Percentiles rank a stretch among this genome's conserved stretches.
These are phyloP conservation scores for Aphanomyces astaci DNA, from an alignment of 352 stramenopile species.

Conservation along the genomic window DNA sequence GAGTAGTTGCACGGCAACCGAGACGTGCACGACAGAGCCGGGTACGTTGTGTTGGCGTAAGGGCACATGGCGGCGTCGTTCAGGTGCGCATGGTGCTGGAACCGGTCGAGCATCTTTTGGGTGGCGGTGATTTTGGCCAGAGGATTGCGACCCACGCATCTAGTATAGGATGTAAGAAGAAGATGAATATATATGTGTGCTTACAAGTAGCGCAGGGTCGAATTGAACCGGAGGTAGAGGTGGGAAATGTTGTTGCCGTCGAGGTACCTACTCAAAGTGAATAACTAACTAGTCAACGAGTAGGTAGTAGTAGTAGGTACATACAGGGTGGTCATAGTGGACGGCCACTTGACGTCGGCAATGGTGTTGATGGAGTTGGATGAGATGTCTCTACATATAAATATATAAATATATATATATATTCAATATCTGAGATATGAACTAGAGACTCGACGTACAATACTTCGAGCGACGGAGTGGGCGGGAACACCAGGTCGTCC, in stretches of 20 bases:
- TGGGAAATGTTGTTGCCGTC: background rate
- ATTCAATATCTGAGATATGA: too few relatives aligned
- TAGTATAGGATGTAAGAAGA: background rate
- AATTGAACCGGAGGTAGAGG: background rate
- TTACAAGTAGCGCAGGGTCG: background rate
- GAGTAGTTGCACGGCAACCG: background rate
- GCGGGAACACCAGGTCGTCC: background rate
- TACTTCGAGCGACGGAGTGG: background rate
- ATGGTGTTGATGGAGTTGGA: background rate
- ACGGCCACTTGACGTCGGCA: background rate
- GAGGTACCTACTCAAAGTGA: background rate
- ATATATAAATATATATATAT: too few relatives aligned
- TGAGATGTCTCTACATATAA: constrained; percentile 10
- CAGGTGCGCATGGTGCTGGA: background rate
- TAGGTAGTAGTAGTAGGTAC: background rate
- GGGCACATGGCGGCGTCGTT: background rate
- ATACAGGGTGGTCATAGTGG: background rate
- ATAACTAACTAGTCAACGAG: background rate
- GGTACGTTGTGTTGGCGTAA: background rate
- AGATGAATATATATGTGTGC: background rate
- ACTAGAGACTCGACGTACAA: too few relatives aligned
- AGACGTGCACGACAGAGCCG: background rate
- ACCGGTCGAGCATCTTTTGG: background rate
- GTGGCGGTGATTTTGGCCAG: background rate
- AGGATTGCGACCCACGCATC: background rate